Percentiles rank a stretch among this genome's conserved stretches.
Evolutionary conservation across 202 grass and related monocot species (phyloP).

Genomic region (Panicum virgatum): DNA sequence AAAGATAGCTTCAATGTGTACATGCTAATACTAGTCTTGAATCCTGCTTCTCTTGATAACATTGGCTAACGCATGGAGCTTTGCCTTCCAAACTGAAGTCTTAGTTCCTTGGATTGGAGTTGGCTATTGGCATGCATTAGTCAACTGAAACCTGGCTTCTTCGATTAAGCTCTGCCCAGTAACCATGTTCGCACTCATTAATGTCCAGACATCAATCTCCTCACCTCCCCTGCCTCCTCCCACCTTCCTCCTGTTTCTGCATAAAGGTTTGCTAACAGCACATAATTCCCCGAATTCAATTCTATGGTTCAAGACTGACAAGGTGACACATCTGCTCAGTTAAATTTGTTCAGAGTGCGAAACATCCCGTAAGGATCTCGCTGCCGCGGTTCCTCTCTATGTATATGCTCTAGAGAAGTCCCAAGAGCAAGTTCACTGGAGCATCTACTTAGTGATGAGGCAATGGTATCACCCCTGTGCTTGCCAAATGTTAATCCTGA

Average conservation of each 20-base stretch:
- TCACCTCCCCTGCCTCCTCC: slow-evolving; percentile 58
- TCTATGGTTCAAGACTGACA: slow-evolving; percentile 64
- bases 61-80: neutral
- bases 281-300: slow-evolving; percentile 73
- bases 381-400: neutral
- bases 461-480: neutral
- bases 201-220: slow-evolving; percentile 54
- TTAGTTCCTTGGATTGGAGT: slow-evolving; percentile 9
- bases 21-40: slow-evolving; percentile 26
- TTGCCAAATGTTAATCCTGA: slow-evolving; percentile 1
- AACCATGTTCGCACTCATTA: slow-evolving; percentile 55
- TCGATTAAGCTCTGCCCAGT: slow-evolving; percentile 56
- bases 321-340: slow-evolving; percentile 26
- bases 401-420: neutral
- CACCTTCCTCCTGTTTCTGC: slow-evolving; percentile 50
- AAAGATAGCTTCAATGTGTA: slow-evolving; percentile 7
- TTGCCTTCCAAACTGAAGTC: slow-evolving; percentile 6
- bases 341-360: neutral
- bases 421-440: neutral
- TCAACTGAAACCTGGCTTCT: slow-evolving; percentile 40
- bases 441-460: neutral
- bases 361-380: too few species aligned
- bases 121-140: neutral
- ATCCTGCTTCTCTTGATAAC: neutral
- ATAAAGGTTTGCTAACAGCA: slow-evolving; percentile 69